phyloP scores from a whole-genome alignment of 768 basidiomycete genomes.

The Clitopilus passeckerianus region DNA sequence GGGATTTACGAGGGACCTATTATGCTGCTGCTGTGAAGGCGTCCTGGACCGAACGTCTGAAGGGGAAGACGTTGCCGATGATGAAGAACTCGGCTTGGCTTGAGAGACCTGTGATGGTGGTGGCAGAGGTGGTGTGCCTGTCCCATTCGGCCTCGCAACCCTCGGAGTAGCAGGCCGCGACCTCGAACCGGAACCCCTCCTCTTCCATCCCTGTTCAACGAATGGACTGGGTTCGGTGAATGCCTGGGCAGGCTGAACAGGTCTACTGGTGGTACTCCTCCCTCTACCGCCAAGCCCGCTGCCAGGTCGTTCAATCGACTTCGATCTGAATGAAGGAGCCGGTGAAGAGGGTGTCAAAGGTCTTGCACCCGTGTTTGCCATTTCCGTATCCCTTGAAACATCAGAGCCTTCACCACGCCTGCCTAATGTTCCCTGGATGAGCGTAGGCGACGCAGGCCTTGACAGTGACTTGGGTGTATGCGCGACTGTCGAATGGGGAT shows the following conservation, averaged over 20 bases:
- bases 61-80: neutral
- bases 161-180: neutral
- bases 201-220: neutral
- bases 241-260: neutral
- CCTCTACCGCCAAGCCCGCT: neutral
- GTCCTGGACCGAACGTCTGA: neutral
- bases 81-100: neutral
- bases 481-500: neutral
- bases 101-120: neutral
- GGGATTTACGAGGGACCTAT: neutral
- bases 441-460: neutral
- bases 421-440: neutral
- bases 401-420: neutral
- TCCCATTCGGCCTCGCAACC: neutral
- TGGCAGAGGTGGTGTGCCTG: neutral
- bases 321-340: neutral
- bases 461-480: neutral
- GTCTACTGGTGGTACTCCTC: neutral
- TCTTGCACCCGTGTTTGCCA: neutral
- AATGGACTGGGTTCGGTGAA: neutral
- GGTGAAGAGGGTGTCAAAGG: neutral
- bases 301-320: neutral
- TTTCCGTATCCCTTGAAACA: neutral
- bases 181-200: neutral
- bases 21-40: neutral